Conservation (phyloP, 208 protist genomes). For the Crithidia mellificae region DNA sequence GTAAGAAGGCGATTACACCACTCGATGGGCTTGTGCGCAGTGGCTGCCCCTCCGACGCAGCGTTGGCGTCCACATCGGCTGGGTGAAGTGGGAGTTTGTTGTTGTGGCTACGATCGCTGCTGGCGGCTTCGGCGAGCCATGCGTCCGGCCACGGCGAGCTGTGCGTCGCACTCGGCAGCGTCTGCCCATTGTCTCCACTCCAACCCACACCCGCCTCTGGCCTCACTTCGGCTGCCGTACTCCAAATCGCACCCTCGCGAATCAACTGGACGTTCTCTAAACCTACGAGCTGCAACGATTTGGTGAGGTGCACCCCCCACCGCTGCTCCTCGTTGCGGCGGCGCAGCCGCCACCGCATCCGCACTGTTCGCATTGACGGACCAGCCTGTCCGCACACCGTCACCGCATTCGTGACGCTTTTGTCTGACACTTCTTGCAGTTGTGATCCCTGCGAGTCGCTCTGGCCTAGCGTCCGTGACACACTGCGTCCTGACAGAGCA, state of each 20-base stretch:
- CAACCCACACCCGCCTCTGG: not conserved
- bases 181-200: not conserved
- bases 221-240: not conserved
- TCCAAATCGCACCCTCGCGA: slow-evolving; percentile 20
- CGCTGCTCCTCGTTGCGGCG: slow-evolving; percentile 48
- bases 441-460: too few relatives aligned
- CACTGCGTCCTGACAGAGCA: not conserved
- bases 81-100: too few relatives aligned
- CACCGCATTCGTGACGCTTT: too few relatives aligned
- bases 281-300: slow-evolving; percentile 46
- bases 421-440: too few relatives aligned
- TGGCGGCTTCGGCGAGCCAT: slow-evolving; percentile 17
- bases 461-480: not conserved
- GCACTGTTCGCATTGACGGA: slow-evolving; percentile 11
- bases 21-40: slow-evolving; percentile 25
- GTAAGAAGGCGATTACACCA: not conserved
- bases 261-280: slow-evolving; percentile 48
- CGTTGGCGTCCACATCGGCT: too few relatives aligned
- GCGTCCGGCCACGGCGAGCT: slow-evolving; percentile 23
- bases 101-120: too few relatives aligned
- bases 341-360: slow-evolving; percentile 49
- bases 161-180: slow-evolving; percentile 3
- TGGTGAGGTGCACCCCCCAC: slow-evolving; percentile 73
- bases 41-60: too few relatives aligned
- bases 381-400: not conserved